Evolutionary conservation across 2,329 filamentous ascomycete species (phyloP), one percentile per base, ranked within the genome.

Genomic region (Fusarium falciforme): DNA sequence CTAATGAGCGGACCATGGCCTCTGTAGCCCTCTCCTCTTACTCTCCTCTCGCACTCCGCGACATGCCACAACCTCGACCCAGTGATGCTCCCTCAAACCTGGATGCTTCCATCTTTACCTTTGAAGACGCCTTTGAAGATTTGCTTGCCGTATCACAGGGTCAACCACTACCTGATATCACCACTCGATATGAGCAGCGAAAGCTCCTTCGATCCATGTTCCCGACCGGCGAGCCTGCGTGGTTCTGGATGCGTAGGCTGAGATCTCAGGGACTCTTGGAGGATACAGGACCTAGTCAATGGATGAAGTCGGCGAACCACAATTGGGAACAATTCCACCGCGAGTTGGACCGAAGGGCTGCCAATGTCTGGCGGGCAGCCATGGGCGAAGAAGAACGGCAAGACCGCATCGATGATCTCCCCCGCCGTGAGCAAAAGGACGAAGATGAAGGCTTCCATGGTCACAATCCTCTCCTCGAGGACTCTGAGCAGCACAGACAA

Each of bases 111-210:
- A 75, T 82, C 36, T 89, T 89, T 75, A 88, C 86, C 10, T 90
- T 89, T 72, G 83, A 86, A 35, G 88, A 90, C 72, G 88, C 89
- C 55, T 90, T 90, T 70, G 88, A 90, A 74, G 89, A 90, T 70
- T 84, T 91, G 17, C 81, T 90, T 14, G 81, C 82, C n/a, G 83
- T 84, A 20, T 84, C 83, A n/a, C 82, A 84, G 16, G 84, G 84
- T 5, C 80, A 82, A 8, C 78, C 80, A 3, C 78, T 89, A 22
- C 82, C 83, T 6, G 82, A 86, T 22, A 83, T 88, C 25, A 71
- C 74, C 14, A 77, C 75, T 2, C 80, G 80, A 52, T 79, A 82
- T 63, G 76, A 82, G 36, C 81, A 84, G 70, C 80, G 82, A 57
- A 80, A 77, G 66, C 79, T 85, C 14, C 76, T 85, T 47, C 78